A percentile compares a stretch with the other conserved stretches of the same genome.
These are phyloP conservation scores for Sorghum bicolor DNA, from an alignment of 176 grass and related monocot species.

Conservation along the genomic window DNA sequence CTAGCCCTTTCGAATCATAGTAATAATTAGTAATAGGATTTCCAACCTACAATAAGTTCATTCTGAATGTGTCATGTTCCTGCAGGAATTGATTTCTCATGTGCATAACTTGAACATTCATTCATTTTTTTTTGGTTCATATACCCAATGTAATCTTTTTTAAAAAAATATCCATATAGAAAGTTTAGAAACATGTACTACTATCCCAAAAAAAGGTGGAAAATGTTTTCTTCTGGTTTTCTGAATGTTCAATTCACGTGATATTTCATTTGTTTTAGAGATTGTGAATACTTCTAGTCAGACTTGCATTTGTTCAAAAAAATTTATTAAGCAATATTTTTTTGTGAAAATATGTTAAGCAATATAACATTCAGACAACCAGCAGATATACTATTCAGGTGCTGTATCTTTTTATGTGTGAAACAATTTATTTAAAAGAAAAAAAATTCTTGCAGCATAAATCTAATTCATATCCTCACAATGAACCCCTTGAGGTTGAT, in stretches of 20 bases:
- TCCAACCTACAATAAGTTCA: conserved; percentile 48
- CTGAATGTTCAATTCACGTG: background rate
- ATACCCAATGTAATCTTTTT: background rate
- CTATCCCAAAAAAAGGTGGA: background rate
- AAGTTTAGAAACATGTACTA: background rate
- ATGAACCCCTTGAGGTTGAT: conserved; percentile 89
- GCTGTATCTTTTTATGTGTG: background rate
- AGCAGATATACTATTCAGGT: background rate
- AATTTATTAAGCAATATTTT: background rate
- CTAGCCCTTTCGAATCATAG: conserved; percentile 62
- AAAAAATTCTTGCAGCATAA: background rate
- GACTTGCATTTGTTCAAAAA: background rate
- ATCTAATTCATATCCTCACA: conserved; percentile 38
- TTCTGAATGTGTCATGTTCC: background rate
- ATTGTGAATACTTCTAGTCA: background rate
- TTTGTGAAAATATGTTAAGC: background rate
- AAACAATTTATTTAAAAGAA: conserved; percentile 4
- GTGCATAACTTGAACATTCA: background rate
- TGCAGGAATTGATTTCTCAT: background rate
- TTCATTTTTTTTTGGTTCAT: background rate
- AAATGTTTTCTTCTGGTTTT: background rate
- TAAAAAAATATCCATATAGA: background rate
- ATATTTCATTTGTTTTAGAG: background rate
- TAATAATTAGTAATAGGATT: conserved; percentile 65
- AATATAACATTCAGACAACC: background rate